These are phyloP conservation scores for Thelephora aurantiotincta DNA, from an alignment of 768 basidiomycete genomes.

Conservation along the genomic window DNA sequence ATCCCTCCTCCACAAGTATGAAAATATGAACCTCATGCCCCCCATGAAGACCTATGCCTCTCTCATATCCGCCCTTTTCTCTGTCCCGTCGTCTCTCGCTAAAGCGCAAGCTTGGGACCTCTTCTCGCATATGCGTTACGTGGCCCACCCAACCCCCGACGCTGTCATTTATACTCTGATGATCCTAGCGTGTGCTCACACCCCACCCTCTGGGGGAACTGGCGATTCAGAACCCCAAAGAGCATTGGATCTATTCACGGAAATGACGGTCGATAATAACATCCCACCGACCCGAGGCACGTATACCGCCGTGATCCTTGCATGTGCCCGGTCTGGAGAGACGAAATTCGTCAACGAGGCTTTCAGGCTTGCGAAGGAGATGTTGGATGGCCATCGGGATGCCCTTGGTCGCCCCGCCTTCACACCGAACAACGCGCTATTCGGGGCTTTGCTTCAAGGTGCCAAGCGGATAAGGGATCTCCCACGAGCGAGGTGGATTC, in stretches of 20 bases:
- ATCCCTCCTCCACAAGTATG: conserved; percentile 56
- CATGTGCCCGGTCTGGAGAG: conserved; percentile 55
- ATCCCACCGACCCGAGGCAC: conserved; percentile 50
- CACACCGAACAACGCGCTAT: conserved; percentile 52
- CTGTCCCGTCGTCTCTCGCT: conserved; percentile 25
- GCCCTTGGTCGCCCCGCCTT: conserved; percentile 41
- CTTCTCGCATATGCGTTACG: conserved; percentile 92
- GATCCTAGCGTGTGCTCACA: conserved; percentile 72
- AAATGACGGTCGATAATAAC: conserved; percentile 69
- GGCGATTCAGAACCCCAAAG: conserved; percentile 70
- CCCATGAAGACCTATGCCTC: conserved; percentile 67
- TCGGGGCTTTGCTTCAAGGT: conserved; percentile 78
- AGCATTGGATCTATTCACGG: conserved; percentile 84
- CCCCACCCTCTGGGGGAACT: conserved; percentile 22
- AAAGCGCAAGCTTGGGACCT: conserved; percentile 87
- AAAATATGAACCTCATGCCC: conserved; percentile 42
- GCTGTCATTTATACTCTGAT: conserved; percentile 63
- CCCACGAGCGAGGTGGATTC: conserved; percentile 72
- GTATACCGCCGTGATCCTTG: conserved; percentile 74
- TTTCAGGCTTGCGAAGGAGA: conserved; percentile 72
- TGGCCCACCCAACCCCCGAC: conserved; percentile 75
- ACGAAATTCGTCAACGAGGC: conserved; percentile 64
- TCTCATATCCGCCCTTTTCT: conserved; percentile 45
- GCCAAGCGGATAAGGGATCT: conserved; percentile 82
- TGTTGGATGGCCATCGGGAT: conserved; percentile 69